Evolutionary conservation across 2,329 filamentous ascomycete species (phyloP).

Genomic region (Hymenoscyphus infarciens): DNA sequence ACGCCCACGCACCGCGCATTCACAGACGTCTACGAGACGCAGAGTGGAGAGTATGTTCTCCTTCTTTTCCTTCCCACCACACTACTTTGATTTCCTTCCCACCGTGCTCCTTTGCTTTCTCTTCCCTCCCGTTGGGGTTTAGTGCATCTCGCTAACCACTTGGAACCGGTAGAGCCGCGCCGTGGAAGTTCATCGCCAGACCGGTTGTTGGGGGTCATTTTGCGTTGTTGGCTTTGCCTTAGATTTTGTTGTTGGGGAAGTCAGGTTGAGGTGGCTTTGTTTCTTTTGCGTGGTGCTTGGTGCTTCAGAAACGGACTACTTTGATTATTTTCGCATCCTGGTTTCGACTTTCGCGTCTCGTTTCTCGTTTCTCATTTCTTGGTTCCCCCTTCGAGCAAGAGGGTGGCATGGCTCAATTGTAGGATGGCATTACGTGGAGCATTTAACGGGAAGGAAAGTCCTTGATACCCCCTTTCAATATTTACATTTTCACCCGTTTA

Average conservation of each 20-base stretch:
- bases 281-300: background rate
- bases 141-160: background rate
- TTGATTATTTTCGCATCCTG: too few relatives aligned
- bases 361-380: too few relatives aligned
- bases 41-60: slow-evolving; percentile 64
- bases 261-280: background rate
- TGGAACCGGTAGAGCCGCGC: slow-evolving; percentile 16
- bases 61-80: slow-evolving; percentile 36
- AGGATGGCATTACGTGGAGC: too few relatives aligned
- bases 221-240: slow-evolving; percentile 59
- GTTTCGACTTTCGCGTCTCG: too few relatives aligned
- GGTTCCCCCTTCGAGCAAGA: too few relatives aligned
- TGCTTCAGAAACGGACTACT: too few relatives aligned
- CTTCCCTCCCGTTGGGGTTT: background rate
- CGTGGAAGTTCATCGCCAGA: slow-evolving; percentile 61
- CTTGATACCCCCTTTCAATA: too few relatives aligned
- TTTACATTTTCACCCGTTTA: too few relatives aligned
- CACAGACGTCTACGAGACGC: slow-evolving; percentile 74
- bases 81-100: background rate
- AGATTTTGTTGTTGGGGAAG: background rate
- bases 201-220: slow-evolving; percentile 81
- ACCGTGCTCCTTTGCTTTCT: background rate
- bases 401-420: too few relatives aligned
- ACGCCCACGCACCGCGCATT: slow-evolving; percentile 69
- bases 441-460: too few relatives aligned